Evolutionary conservation across 1,139 yeast species (phyloP), one percentile per base, ranked within the genome.

Genomic region (Lodderomyces oxycetoniae): DNA sequence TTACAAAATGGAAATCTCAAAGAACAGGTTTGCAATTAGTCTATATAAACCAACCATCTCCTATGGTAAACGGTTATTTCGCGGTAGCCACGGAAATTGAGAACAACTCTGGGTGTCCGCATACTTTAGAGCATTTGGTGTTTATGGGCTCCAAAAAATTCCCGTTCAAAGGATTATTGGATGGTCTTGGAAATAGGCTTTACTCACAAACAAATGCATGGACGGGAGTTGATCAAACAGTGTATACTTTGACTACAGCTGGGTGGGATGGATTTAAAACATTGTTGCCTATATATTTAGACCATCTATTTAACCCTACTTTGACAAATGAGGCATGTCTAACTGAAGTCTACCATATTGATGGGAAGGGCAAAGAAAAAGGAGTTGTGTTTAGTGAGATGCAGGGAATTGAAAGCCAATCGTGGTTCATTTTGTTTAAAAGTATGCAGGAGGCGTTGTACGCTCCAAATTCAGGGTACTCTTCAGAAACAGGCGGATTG

Each of bases 311-410:
- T 34, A 59, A 79, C 46, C 97, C 99, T 1, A 86, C 95, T 0
- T 61, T 93, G 38, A 83, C 95, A 0, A 95, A 88, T 49, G 86
- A 79, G 36, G 95, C 95, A 0, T 91, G 95, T 49, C 63, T 83
- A 37, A 91, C 98, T 1, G 99, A 93, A 52, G 98, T 93, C 5
- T 87, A 87, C 54, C 97, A 93, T 55, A 74, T 91, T 35, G 97
- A 91, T 52, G 96, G 95, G 1, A 71, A 77, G 11, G 96, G 87
- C 17, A 79, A 82, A 43, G 98, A 93, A 49, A 87, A 87, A 52
- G 99, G 99, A 43, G 98, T 93, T 26, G 98, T 93, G 3, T 93
- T 84, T 55, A 83, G 94, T 39, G 99, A 93, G 60, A 93, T 93
- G 97, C 96, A 88, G 53, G 97, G 89, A 12, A 80, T 84, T 37